Evolutionary conservation across 1,139 yeast species (phyloP), one percentile per base, ranked within the genome.

Genomic region (Taiozyma sp.): DNA sequence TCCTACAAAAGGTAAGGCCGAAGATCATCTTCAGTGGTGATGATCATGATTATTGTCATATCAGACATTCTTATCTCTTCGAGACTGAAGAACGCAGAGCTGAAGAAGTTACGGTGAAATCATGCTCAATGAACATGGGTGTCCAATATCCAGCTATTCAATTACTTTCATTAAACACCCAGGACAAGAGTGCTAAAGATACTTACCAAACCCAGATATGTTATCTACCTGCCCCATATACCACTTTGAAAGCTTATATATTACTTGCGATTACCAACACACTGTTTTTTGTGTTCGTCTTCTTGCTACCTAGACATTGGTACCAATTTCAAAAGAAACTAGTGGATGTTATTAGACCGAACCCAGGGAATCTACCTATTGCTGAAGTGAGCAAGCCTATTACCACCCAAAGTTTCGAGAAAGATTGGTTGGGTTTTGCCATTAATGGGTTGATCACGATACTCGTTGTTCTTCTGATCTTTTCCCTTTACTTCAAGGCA

Each of bases 21-120:
- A 70, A 72, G 19, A 69, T 85, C 9, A 75, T 88, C 1, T 88
- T 90, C 64, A 84, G 96, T 4, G 99, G 99, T 1, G 99, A 93
- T 64, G 99, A 93, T 65, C 99, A 93, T 68, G 99, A 93, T 66
- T 91, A 89, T 58, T 93, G 99, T 68, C 90, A 86, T 56, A 79
- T 87, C 14, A 68, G 71, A 13, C 97, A 90, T 61, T 67, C 75
- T 2, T 81, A 76, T 57, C 58, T 51, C 6, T 56, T 52, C 13
- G 64, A 66, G 28, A 72, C 74, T 1, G 68, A 68, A 2, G 63
- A 63, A 16, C 57, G 61, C 11, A 60, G 62, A 7, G 78, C 87
- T 0, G 81, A 84, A 47, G 99, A 93, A 66, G 81, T 86, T 54
- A 88, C 97, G 0, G 90, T 90, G 19, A 93, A 93, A 64, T 80